Conservation (phyloP, 1,139 yeast genomes). For the Kluyveromyces sp. region DNA sequence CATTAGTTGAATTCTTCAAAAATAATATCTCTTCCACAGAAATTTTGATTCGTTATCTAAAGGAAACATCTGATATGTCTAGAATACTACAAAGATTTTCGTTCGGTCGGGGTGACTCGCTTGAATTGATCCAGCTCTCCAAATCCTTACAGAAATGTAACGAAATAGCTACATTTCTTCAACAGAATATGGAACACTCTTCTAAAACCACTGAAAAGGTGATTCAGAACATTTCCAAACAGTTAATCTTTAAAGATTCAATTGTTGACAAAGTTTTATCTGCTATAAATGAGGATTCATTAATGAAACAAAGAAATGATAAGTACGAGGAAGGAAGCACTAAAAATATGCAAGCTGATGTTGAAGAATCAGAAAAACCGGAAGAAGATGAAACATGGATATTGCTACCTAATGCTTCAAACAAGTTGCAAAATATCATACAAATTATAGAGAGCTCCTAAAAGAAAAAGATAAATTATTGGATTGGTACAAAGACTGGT, state of each 20-base stretch:
- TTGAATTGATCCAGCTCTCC: slow-evolving; percentile 40
- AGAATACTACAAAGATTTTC: slow-evolving; percentile 49
- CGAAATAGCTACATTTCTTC: slow-evolving; percentile 9
- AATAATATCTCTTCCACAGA: slow-evolving; percentile 35
- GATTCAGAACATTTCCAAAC: slow-evolving; percentile 8
- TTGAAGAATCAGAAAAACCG: neutral
- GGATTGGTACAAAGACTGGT: slow-evolving; percentile 15
- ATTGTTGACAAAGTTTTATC: slow-evolving; percentile 17
- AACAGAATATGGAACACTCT: neutral
- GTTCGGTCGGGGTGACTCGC: slow-evolving; percentile 38
- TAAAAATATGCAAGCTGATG: neutral
- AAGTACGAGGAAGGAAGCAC: slow-evolving; percentile 1
- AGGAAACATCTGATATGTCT: slow-evolving; percentile 41
- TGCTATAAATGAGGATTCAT: slow-evolving; percentile 19
- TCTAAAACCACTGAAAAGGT: slow-evolving; percentile 6
- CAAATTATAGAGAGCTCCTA: slow-evolving; percentile 12
- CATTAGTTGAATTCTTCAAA: slow-evolving; percentile 48
- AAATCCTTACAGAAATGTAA: slow-evolving; percentile 31
- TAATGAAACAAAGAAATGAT: slow-evolving; percentile 9
- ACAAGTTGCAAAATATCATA: slow-evolving; percentile 14
- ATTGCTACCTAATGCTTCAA: slow-evolving; percentile 17
- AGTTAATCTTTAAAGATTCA: slow-evolving; percentile 15
- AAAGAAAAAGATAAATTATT: slow-evolving; percentile 17
- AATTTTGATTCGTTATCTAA: slow-evolving; percentile 30
- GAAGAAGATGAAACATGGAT: slow-evolving; percentile 8